A percentile compares a stretch with the other conserved stretches of the same genome.
phyloP scores from a whole-genome alignment of 805 yeast species.

The Grigorovia jiainica region DNA sequence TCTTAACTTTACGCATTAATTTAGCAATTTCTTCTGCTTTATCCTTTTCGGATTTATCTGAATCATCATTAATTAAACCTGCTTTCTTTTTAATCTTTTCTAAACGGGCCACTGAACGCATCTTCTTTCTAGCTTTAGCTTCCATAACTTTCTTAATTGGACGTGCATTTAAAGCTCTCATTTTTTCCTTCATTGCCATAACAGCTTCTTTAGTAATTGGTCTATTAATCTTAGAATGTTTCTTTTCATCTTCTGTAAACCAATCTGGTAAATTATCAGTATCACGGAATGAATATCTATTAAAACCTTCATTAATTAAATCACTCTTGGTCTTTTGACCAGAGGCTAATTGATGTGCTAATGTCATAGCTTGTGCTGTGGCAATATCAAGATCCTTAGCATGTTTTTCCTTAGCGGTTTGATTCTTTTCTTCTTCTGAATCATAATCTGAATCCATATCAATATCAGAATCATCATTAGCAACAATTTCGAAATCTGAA shows the following conservation, averaged over 20 bases:
- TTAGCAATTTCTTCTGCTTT: conserved; percentile 88
- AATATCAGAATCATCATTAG: conserved; percentile 30
- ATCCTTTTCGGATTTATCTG: conserved; percentile 80
- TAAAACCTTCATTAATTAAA: conserved; percentile 84
- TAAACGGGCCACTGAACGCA: conserved; percentile 79
- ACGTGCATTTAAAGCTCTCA: conserved; percentile 82
- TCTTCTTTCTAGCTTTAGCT: conserved; percentile 92
- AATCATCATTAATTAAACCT: conserved; percentile 81
- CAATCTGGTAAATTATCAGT: conserved; percentile 89
- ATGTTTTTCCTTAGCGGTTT: conserved; percentile 38
- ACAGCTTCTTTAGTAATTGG: conserved; percentile 96
- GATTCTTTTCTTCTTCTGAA: conserved; percentile 43
- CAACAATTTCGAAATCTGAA: conserved; percentile 39
- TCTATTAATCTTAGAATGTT: conserved; percentile 73
- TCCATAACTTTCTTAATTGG: conserved; percentile 98
- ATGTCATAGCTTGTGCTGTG: conserved; percentile 93
- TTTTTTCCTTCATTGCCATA: conserved; percentile 62
- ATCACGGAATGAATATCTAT: conserved; percentile 87
- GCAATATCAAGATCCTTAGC: conserved; percentile 68
- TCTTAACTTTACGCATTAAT: conserved; percentile 70
- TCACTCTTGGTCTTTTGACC: conserved; percentile 82
- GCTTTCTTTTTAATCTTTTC: conserved; percentile 90
- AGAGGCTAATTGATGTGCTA: conserved; percentile 90
- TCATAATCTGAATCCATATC: conserved; percentile 36
- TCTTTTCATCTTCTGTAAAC: conserved; percentile 88